Evolutionary conservation across 768 basidiomycete genomes (phyloP).

Genomic region (Amanita inopinata): DNA sequence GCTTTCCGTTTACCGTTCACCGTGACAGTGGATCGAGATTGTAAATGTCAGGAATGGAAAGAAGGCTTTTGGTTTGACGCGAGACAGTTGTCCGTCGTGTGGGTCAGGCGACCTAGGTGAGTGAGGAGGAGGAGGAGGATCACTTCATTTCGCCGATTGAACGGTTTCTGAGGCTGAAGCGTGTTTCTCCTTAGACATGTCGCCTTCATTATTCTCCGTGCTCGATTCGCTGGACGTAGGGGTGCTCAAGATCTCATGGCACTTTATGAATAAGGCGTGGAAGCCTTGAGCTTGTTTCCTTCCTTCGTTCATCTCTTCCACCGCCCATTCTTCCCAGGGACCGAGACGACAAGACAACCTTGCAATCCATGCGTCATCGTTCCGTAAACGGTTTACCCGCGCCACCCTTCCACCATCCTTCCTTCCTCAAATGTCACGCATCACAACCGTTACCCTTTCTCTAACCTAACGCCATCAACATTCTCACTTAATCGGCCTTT

Average conservation of each 20-base stretch:
- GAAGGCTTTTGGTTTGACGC: slow-evolving; percentile 36
- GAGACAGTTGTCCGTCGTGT: slow-evolving; percentile 55
- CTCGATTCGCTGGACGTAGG: slow-evolving; percentile 40
- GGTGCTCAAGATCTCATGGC: slow-evolving; percentile 46
- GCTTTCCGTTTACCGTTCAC: slow-evolving; percentile 10
- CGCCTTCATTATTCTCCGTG: slow-evolving; percentile 46
- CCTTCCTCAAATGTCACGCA: too few relatives aligned
- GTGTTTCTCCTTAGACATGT: slow-evolving; percentile 49
- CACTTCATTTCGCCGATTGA: slow-evolving; percentile 3
- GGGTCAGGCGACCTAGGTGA: slow-evolving; percentile 44
- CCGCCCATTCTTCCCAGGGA: too few relatives aligned
- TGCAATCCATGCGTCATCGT: too few relatives aligned
- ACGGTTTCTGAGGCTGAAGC: not conserved
- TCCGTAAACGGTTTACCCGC: too few relatives aligned
- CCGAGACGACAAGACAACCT: too few relatives aligned
- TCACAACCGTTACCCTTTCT: too few relatives aligned
- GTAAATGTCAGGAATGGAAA: slow-evolving; percentile 47
- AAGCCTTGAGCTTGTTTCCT: too few relatives aligned
- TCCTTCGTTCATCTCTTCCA: too few relatives aligned
- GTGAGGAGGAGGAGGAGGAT: too few relatives aligned
- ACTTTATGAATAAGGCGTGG: slow-evolving; percentile 43
- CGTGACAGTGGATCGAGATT: slow-evolving; percentile 47
- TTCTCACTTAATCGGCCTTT: too few relatives aligned
- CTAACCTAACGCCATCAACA: too few relatives aligned
- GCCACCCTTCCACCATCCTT: too few relatives aligned